Base-by-base conservation (phyloP, 495 filamentous ascomycete species). In the Aspergillus cristatus region DNA sequence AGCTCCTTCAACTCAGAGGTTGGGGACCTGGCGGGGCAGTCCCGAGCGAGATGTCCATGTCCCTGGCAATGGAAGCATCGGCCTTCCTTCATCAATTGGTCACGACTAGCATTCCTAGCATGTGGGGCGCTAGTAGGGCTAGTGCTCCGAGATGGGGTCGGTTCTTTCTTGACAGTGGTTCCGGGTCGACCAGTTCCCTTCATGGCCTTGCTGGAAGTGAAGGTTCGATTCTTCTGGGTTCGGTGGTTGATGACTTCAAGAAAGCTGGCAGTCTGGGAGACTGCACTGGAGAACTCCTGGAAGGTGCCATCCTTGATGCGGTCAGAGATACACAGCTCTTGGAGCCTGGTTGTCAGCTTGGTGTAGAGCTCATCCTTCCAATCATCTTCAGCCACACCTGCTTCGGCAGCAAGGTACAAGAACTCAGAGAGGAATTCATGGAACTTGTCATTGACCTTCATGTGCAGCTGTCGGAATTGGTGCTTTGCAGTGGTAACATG, bases 361-460 rank as follows among this genome's bases (percentile, higher is more conserved):
- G 25, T 14, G 24, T 37, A 38, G 3, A 43, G 13, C 16, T 37
- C 26, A 3, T 32, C 34, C 16, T 44, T 44, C 41, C 16, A 44
- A 2, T 34, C 14, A 1, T 16, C 25, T 7, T 22, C 16, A 8
- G 29, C 14, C 6, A 40, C 7, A 5, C 22, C 24, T 1, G 37
- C 29, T 24, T 45, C 42, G 4, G 16, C 16, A 6, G 37, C 32
- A 22, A 40, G 25, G 4, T 40, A 29, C 1, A 29, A 15, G 13
- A 45, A 45, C 15, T 45, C 31, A 11, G 36, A 14, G 20, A 45
- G 42, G 25, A 40, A 36, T 6, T 40, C 32, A 3, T 45, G 30
- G 32, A 40, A 45, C 3, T 24, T 11, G 7, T 31, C 36, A n/a
- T 3, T 14, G 1, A n/a, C 29, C 16, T 35, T 34, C 31, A 40